These are phyloP conservation scores for Salvia miltiorrhiza DNA, from an alignment of 257 asterid genomes.

Conservation along the genomic window DNA sequence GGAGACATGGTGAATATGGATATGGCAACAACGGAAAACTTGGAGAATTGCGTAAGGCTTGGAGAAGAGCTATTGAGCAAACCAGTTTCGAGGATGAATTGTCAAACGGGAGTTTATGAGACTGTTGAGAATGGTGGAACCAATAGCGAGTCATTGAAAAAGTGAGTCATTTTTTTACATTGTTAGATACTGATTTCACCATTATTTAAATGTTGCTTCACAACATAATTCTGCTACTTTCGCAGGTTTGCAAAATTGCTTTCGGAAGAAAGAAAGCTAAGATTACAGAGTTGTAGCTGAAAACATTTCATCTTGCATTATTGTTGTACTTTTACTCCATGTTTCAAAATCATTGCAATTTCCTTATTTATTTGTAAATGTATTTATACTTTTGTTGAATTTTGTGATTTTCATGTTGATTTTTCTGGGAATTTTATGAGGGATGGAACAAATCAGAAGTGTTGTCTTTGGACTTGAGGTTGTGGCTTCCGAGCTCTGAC, in stretches of 20 bases:
- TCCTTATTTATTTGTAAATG: no score
- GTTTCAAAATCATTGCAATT: no score
- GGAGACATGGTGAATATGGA: conserved; percentile 39
- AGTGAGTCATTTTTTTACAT: conserved; percentile 1
- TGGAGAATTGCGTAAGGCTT: conserved; percentile 40
- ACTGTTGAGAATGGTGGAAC: conserved; percentile 40
- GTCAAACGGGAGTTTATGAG: conserved; percentile 35
- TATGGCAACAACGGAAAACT: conserved; percentile 42
- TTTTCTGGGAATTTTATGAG: no score
- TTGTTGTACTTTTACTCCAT: no score
- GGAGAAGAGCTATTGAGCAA: conserved; percentile 48
- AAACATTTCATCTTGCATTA: not conserved
- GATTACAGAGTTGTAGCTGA: conserved; percentile 14
- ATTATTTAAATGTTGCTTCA: no score
- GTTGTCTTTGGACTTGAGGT: no score
- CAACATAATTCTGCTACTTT: not conserved
- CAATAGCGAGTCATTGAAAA: conserved; percentile 47
- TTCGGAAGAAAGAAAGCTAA: conserved; percentile 43
- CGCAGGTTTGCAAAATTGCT: conserved; percentile 52
- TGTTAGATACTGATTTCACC: no score
- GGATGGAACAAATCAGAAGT: no score
- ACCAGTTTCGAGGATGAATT: conserved; percentile 42
- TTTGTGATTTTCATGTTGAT: no score
- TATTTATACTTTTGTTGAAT: no score
- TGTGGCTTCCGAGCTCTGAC: no score